Evolutionary conservation across 1,284 basidiomycete genomes (phyloP).

Genomic region (Ustilago nuda): DNA sequence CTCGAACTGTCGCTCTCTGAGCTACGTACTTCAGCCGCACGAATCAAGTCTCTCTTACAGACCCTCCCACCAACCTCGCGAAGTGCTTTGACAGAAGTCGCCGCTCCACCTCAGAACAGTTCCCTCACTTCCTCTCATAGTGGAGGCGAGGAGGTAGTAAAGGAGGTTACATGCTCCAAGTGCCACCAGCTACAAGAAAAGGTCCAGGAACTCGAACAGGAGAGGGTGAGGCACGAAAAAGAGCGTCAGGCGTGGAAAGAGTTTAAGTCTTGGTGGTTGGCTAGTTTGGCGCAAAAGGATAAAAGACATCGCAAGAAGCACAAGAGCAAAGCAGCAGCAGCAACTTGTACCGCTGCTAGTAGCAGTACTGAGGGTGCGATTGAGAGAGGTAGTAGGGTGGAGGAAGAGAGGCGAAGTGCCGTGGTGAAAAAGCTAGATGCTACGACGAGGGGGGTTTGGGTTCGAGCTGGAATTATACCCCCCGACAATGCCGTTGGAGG

Average conservation of each 20-base stretch:
- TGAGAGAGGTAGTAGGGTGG: neutral
- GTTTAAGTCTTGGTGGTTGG: conserved; percentile 46
- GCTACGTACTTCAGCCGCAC: neutral
- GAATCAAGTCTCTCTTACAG: conserved; percentile 4
- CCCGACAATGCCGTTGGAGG: neutral
- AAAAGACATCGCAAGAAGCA: neutral
- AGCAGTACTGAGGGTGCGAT: neutral
- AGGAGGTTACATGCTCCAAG: neutral
- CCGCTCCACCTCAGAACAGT: neutral
- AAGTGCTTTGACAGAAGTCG: neutral
- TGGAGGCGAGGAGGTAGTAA: neutral
- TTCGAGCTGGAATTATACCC: conserved; percentile 9
- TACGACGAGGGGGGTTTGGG: conserved; percentile 7
- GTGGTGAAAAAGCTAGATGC: conserved; percentile 5
- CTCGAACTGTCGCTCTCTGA: conserved; percentile 10
- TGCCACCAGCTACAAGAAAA: neutral
- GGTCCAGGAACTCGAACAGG: conserved; percentile 1
- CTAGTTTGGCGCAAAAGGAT: conserved; percentile 19
- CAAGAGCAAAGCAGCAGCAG: neutral
- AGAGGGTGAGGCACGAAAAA: conserved; percentile 6
- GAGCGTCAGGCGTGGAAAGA: conserved; percentile 31
- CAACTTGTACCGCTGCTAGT: neutral
- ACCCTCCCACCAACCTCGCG: neutral
- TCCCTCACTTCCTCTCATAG: neutral
- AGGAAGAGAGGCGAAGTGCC: neutral